Conservation (phyloP, 1,284 basidiomycete species). For the Microbotryum saponariae region DNA sequence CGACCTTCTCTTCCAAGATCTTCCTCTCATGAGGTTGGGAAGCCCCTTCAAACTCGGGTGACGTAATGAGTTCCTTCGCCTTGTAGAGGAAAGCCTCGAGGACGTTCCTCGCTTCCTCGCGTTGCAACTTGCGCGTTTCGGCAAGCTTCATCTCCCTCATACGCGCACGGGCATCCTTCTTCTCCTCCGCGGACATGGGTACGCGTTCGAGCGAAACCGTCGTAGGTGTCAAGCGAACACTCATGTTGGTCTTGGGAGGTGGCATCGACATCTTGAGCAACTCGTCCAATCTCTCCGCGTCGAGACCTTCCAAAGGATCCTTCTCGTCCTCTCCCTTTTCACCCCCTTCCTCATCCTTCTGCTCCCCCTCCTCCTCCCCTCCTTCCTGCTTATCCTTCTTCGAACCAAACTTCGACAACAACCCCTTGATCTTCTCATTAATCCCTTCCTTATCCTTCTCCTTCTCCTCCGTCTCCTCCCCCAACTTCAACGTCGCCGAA, state of each 20-base stretch:
- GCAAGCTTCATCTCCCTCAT: slow-evolving; percentile 54
- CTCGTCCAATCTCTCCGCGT: slow-evolving; percentile 38
- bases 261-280: slow-evolving; percentile 32
- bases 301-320: slow-evolving; percentile 29
- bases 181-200: slow-evolving; percentile 65
- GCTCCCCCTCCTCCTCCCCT: slow-evolving; percentile 10
- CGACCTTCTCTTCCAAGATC: slow-evolving; percentile 56
- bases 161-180: slow-evolving; percentile 45
- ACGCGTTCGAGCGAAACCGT: slow-evolving; percentile 50
- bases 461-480: slow-evolving; percentile 64
- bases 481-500: slow-evolving; percentile 63
- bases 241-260: slow-evolving; percentile 30
- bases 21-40: slow-evolving; percentile 55
- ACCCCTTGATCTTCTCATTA: slow-evolving; percentile 68
- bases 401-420: slow-evolving; percentile 55
- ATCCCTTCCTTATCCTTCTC: slow-evolving; percentile 33
- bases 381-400: slow-evolving; percentile 32
- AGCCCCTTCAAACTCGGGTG: slow-evolving; percentile 42
- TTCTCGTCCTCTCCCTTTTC: slow-evolving; percentile 18
- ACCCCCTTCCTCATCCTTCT: slow-evolving; percentile 6
- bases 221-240: slow-evolving; percentile 57
- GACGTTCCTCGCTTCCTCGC: slow-evolving; percentile 83
- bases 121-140: slow-evolving; percentile 65
- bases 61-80: slow-evolving; percentile 67
- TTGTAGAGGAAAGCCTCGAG: slow-evolving; percentile 90